A percentile compares a stretch with the other conserved stretches of the same genome.
These are phyloP conservation scores for Dunaliella primolecta DNA, from an alignment of 139 green algal genomes.

Conservation along the genomic window DNA sequence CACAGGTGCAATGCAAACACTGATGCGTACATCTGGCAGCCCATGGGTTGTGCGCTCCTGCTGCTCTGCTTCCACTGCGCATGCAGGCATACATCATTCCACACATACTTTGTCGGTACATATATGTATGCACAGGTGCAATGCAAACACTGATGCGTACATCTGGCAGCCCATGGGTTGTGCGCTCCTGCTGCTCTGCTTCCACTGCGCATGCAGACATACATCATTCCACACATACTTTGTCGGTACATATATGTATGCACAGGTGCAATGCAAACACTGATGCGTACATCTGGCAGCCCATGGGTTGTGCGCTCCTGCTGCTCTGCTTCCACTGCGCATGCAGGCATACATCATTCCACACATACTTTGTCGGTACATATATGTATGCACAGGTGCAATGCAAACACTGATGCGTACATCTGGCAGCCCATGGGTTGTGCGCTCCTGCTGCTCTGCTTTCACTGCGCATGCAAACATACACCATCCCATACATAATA, in stretches of 20 bases:
- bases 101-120: not conserved
- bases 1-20: no score
- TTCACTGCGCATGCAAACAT: not conserved
- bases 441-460: not conserved
- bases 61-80: not conserved
- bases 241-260: no score
- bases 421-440: no score
- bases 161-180: not conserved
- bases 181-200: not conserved
- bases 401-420: no score
- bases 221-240: not conserved
- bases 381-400: no score
- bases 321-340: not conserved
- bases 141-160: no score
- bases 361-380: not conserved
- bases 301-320: not conserved
- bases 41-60: not conserved
- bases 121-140: no score
- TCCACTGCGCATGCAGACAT: not conserved
- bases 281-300: no score
- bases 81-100: not conserved
- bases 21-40: not conserved
- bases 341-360: not conserved
- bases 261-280: no score
- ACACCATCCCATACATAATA: not conserved